Evolutionary conservation across 345 rosid genomes (phyloP).

Genomic region (Adansonia digitata): DNA sequence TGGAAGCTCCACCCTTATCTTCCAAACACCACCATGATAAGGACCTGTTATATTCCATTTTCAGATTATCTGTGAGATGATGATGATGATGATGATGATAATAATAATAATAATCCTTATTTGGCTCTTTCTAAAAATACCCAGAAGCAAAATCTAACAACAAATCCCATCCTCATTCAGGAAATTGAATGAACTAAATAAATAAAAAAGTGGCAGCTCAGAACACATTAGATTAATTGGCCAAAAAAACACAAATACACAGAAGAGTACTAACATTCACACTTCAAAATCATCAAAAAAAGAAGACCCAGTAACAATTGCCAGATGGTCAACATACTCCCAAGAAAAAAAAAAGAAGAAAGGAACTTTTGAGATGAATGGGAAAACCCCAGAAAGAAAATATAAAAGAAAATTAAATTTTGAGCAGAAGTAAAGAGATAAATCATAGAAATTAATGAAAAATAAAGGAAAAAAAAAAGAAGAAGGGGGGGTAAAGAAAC

Average conservation of each 20-base stretch:
- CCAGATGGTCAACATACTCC: slow-evolving; percentile 7
- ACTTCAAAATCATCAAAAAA: background rate
- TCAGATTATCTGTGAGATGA: background rate
- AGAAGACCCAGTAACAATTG: background rate
- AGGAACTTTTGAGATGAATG: background rate
- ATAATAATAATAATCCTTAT: background rate
- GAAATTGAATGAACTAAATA: slow-evolving; percentile 14
- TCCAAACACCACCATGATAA: slow-evolving; percentile 93
- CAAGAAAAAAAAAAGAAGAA: background rate
- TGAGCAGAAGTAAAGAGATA: background rate
- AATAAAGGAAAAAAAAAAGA: background rate
- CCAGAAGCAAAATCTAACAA: slow-evolving; percentile 7
- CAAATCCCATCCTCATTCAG: slow-evolving; percentile 6
- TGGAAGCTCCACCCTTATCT: slow-evolving; percentile 93
- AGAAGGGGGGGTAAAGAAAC: slow-evolving; percentile 16
- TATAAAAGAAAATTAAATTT: background rate
- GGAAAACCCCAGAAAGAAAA: slow-evolving; percentile 15
- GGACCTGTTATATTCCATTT: slow-evolving; percentile 57
- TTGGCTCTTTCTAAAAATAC: background rate
- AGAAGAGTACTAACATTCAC: background rate
- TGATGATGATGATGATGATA: no score
- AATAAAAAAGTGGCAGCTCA: slow-evolving; percentile 18
- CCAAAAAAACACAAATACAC: background rate
- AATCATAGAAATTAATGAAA: background rate
- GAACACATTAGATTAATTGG: background rate